Conservation (phyloP, 106 monocot species). For the Allium sativum region DNA sequence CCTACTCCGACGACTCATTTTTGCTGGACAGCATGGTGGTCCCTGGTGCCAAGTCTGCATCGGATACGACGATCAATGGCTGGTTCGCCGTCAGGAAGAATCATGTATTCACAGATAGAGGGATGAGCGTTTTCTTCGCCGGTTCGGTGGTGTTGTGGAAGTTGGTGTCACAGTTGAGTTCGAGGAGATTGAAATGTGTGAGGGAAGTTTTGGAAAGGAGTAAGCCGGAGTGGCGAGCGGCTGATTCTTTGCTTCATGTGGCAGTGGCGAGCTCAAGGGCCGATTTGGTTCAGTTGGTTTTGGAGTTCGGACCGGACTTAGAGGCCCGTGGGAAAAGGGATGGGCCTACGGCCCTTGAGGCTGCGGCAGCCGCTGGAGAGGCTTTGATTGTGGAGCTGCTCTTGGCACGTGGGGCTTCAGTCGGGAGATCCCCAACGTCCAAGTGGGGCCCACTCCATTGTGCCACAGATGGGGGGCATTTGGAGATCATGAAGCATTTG, state of each 20-base stretch:
- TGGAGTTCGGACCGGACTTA: conserved; percentile 37
- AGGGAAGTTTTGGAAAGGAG: conserved; percentile 42
- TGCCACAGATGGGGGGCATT: conserved; percentile 27
- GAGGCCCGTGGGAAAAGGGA: conserved; percentile 10
- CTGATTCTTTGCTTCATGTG: conserved; percentile 35
- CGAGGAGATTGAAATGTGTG: conserved; percentile 14
- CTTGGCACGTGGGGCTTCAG: conserved; percentile 23
- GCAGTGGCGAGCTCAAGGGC: conserved; percentile 25
- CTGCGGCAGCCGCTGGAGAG: conserved; percentile 33
- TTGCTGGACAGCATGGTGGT: conserved; percentile 45
- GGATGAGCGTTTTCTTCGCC: conserved; percentile 27
- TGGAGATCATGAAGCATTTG: conserved; percentile 8
- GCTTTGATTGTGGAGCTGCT: conserved; percentile 35
- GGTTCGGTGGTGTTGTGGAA: conserved; percentile 37
- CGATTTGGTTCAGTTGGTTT: conserved; percentile 41
- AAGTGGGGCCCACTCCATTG: conserved; percentile 28
- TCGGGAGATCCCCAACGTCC: conserved; percentile 15
- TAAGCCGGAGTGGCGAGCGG: conserved; percentile 37
- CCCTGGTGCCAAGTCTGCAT: conserved; percentile 23
- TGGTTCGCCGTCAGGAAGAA: conserved; percentile 58
- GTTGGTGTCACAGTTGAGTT: conserved; percentile 19
- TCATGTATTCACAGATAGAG: conserved; percentile 46
- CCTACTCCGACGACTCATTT: conserved; percentile 30
- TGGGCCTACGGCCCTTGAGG: conserved; percentile 35
- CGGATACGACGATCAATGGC: conserved; percentile 29